Base-by-base conservation (phyloP, 345 rosid species). In the Nephelium lappaceum region DNA sequence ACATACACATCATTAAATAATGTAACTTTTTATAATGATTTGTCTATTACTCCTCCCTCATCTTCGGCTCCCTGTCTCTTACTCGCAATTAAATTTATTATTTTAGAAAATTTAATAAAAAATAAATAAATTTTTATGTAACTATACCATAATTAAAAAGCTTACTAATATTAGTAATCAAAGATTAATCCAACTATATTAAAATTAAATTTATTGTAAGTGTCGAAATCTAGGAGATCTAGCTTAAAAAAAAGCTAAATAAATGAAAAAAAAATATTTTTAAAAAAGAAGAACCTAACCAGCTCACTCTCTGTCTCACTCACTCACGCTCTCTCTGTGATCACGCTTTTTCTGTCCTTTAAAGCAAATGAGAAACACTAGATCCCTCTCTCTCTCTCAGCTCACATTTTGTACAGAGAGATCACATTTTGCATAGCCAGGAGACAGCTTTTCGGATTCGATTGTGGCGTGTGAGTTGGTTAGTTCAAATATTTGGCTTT, bases 391-490 rank as follows among this genome's bases (percentile, higher is more conserved):
- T 69, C n/a, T 39, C 25, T 24, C 68, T 68, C 39, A 8, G 36
- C 9, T 36, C 41, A 11, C 19, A 31, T 38, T 65, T 65, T 66
- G 36, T 73, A 58, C 75, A 38, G n/a, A 41, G 51, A 67, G 58
- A 67, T 58, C 63, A 53, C 58, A 14, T 53, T 14, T n/a, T 53
- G 18, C 60, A 12, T 4, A 53, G 60, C 60, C 6, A 68, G 61
- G 42, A 45, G 12, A 15, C n/a, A 70, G 58, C 38, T 71, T 5
- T 42, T 68, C 31, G 47, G 79, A 61, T 82, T 73, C 18, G 81
- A 11, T 60, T 84, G 75, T 83, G 73, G 83, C 80, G 83, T 74
- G 83, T 83, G 73, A 77, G 83, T 31, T 31, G 3, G 10, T 65
- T 64, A 8, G 12, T 79, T 75, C 38, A 74, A 78, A 12, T 73